phyloP scores from a whole-genome alignment of 1,139 yeast species.

The Hansenula lynferdii region DNA sequence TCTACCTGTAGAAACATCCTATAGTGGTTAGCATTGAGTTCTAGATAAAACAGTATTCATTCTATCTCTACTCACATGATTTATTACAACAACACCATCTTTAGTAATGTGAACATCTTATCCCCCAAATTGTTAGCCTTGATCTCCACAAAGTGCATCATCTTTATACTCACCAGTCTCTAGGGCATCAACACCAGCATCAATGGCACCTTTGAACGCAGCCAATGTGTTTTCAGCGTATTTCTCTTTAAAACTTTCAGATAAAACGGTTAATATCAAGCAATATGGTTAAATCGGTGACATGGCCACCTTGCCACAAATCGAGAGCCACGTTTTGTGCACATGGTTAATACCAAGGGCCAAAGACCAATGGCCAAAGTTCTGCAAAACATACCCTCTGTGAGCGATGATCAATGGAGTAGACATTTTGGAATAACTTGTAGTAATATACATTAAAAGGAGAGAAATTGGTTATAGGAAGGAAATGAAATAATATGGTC shows the following conservation, averaged over 20 bases:
- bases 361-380: too few relatives aligned
- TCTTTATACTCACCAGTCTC: constrained; percentile 50
- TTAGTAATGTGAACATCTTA: constrained; percentile 68
- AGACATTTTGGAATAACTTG: neutral
- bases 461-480: too few relatives aligned
- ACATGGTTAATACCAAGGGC: too few relatives aligned
- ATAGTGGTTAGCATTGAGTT: neutral
- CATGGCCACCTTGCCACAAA: too few relatives aligned
- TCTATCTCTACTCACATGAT: constrained; percentile 53
- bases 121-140: neutral
- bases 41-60: too few relatives aligned
- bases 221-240: constrained; percentile 76
- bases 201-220: constrained; percentile 69
- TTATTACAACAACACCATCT: constrained; percentile 70
- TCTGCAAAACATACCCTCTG: constrained; percentile 18
- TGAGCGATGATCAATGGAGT: constrained; percentile 14
- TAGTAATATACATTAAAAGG: too few relatives aligned
- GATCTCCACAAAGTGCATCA: too few relatives aligned
- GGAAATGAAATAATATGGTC: too few relatives aligned
- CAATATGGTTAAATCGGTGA: too few relatives aligned
- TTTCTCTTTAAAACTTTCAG: constrained; percentile 37
- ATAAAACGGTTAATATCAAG: too few relatives aligned
- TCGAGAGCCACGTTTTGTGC: too few relatives aligned
- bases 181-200: constrained; percentile 63
- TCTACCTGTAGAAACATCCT: constrained; percentile 31